Conservation (phyloP, 2,329 filamentous ascomycete species). For the Metarhizium brunneum region DNA sequence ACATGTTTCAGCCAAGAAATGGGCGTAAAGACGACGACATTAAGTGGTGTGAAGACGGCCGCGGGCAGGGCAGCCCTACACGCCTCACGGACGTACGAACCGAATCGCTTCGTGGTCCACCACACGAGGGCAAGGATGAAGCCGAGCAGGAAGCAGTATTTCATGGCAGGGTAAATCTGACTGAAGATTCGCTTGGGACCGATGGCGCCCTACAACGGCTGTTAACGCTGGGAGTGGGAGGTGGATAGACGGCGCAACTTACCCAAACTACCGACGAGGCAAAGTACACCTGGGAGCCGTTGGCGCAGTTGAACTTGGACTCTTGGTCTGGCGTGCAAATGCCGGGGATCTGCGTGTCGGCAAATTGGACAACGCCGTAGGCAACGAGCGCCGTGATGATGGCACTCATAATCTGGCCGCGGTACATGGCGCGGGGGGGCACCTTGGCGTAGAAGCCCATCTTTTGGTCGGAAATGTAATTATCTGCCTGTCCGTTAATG, state of each 20-base stretch:
- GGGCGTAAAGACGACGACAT: conserved; percentile 9
- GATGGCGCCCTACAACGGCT: conserved; percentile 12
- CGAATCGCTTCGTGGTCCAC: conserved; percentile 60
- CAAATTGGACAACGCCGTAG: conserved; percentile 28
- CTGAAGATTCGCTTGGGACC: conserved; percentile 27
- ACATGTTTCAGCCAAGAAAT: conserved; percentile 24
- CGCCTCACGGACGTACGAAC: conserved; percentile 5
- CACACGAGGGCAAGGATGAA: conserved; percentile 26
- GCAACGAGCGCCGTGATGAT: conserved; percentile 29
- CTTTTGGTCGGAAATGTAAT: conserved; percentile 26
- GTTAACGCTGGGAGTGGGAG: neutral
- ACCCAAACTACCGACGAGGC: conserved; percentile 21
- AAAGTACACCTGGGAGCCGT: conserved; percentile 23
- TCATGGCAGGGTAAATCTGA: conserved; percentile 30
- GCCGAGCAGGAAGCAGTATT: conserved; percentile 34
- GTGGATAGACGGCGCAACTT: neutral
- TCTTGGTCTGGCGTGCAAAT: conserved; percentile 20
- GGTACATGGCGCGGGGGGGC: conserved; percentile 23
- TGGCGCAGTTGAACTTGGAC: conserved; percentile 23
- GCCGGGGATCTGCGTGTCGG: conserved; percentile 21
- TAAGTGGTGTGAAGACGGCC: conserved; percentile 6
- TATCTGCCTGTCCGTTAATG: conserved; percentile 31
- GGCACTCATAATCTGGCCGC: conserved; percentile 33
- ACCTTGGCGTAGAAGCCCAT: conserved; percentile 25
- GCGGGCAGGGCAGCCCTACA: conserved; percentile 3